Conservation (phyloP, 1,284 basidiomycete species). For the Moesziomyces aphidis region DNA sequence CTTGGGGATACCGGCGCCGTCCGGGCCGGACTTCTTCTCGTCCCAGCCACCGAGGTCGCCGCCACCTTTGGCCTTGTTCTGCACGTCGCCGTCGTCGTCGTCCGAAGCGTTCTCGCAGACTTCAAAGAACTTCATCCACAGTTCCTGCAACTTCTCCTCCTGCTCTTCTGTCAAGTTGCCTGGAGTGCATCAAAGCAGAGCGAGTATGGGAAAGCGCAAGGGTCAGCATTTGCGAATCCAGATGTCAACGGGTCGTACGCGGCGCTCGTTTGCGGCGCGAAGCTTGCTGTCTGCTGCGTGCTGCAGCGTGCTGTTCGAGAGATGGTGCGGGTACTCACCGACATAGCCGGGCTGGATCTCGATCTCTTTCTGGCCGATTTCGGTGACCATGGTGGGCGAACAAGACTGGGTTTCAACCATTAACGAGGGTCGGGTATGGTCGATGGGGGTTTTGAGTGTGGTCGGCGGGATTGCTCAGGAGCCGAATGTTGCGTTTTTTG, state of each 20-base stretch:
- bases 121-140: conserved; percentile 64
- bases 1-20: conserved; percentile 62
- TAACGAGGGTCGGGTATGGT: not conserved
- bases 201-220: not conserved
- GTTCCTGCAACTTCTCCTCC: conserved; percentile 60
- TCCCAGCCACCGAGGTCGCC: conserved; percentile 42
- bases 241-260: too few species aligned
- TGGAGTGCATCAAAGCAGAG: conserved; percentile 1
- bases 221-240: conserved; percentile 1
- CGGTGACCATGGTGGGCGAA: conserved; percentile 31
- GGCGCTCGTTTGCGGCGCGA: too few species aligned
- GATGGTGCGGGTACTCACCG: conserved; percentile 23
- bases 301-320: too few species aligned
- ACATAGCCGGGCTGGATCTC: conserved; percentile 51
- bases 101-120: conserved; percentile 47
- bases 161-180: conserved; percentile 67
- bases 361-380: conserved; percentile 49
- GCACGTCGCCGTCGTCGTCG: conserved; percentile 19
- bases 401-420: not conserved
- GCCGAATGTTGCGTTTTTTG: not conserved
- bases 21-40: conserved; percentile 43
- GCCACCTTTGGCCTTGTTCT: conserved; percentile 16
- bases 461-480: not conserved
- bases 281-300: too few species aligned
- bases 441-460: not conserved